Base-by-base conservation (phyloP, 202 grass and related monocot species). In the Setaria viridis region DNA sequence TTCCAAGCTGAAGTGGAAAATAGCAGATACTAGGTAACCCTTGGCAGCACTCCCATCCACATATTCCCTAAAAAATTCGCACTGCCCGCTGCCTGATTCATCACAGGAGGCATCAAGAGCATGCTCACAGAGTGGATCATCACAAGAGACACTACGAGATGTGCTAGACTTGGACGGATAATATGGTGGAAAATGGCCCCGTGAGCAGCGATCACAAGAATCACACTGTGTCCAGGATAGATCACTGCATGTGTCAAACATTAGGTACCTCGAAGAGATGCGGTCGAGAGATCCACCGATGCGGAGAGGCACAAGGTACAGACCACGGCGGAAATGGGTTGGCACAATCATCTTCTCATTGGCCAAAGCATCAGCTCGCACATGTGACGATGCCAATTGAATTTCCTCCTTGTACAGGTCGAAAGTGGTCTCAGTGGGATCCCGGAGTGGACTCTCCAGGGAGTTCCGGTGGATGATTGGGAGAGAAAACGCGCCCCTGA, bases 241-340 rank as follows among this genome's bases (percentile, higher is more conserved):
- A 42, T 78, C 75, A 42, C 56, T 46, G 41, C 75, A 11, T 35
- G 65, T 70, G 66, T 78, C 75, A 58, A 78, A 78, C 37, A 62
- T 59, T 39, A 78, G 55, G 56, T 78, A 62, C 75, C 75, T 78
- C 0, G 56, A 41, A 2, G 56, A 62, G 12, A 77, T 62, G 20
- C n/a, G 74, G n/a, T 77, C 55, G 20, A 41, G 13, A 15, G 74
- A 20, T 3, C 37, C 39, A 42, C 56, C 75, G n/a, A 77, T 77
- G 75, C 75, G 56, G 75, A 77, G 74, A 20, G n/a, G 55, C 39
- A 77, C 55, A 21, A 77, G 74, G 35, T 77, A 77, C 10, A 57
- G 35, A 21, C 55, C 39, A 60, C 54, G 39, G 6, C 55, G 56
- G 39, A 15, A 43, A 43, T 9, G 56, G 37, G 42, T 1, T 43